Evolutionary conservation across 805 yeast species (phyloP).

Genomic region (Diddensiella caesifluorescens): DNA sequence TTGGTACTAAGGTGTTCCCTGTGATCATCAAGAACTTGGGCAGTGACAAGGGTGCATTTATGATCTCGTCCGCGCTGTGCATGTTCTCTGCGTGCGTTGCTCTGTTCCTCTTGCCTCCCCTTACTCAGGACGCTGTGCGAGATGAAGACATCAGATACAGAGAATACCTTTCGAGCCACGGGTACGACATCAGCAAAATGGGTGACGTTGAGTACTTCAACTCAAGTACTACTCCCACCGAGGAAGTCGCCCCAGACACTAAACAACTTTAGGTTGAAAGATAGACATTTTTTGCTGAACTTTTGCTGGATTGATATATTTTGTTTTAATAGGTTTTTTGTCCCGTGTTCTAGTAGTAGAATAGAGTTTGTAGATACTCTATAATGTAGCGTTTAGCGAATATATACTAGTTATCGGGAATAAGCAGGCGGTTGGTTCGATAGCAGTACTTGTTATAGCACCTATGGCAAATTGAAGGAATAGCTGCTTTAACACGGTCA

Average conservation of each 20-base stretch:
- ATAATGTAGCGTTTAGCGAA: no score
- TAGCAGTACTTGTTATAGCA: conserved; percentile 73
- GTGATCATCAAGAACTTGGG: conserved; percentile 58
- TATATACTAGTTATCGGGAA: no score
- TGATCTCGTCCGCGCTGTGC: conserved; percentile 71
- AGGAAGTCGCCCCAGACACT: no score
- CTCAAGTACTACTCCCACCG: no score
- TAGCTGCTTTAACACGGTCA: conserved; percentile 57
- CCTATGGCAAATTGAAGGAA: conserved; percentile 61
- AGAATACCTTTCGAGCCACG: conserved; percentile 57
- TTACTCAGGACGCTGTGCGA: conserved; percentile 76
- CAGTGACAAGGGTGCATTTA: conserved; percentile 73
- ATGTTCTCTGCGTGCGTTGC: conserved; percentile 63
- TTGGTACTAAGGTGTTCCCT: conserved; percentile 85
- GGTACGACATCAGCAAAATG: conserved; percentile 61
- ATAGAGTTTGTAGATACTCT: not conserved
- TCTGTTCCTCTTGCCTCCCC: conserved; percentile 65
- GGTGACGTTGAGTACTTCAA: conserved; percentile 33
- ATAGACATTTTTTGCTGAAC: conserved; percentile 53
- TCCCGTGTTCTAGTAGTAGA: not conserved
- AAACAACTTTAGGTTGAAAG: conserved; percentile 30
- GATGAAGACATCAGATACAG: conserved; percentile 70
- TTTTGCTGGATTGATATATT: conserved; percentile 28
- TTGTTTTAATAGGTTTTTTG: not conserved
- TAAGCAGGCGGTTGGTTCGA: not conserved